phyloP scores from a whole-genome alignment of 2,329 filamentous ascomycete genomes.

The Chaetomiaceae sp. region DNA sequence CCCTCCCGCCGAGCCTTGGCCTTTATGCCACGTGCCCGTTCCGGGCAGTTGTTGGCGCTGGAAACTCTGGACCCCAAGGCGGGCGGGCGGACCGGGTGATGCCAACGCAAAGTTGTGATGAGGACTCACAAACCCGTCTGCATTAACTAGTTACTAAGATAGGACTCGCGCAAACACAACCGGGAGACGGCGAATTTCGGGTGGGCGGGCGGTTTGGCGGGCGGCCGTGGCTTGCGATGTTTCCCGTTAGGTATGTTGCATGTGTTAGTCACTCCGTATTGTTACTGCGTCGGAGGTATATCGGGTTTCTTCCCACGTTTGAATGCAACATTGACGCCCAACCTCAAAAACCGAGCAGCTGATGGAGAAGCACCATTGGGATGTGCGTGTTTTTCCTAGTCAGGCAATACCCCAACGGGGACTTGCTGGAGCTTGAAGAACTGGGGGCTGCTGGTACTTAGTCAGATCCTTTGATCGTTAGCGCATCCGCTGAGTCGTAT shows the following conservation, averaged over 20 bases:
- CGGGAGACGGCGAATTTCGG: no score
- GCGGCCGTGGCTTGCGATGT: no score
- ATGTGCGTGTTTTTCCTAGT: background rate
- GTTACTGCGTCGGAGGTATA: no score
- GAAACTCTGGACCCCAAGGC: background rate
- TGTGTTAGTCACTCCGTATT: background rate
- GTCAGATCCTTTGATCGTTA: conserved; percentile 18
- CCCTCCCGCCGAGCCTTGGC: conserved; percentile 8
- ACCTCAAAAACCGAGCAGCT: background rate
- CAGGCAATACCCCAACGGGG: background rate
- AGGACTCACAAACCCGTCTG: no score
- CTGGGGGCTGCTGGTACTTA: conserved; percentile 2
- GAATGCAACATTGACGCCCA: background rate
- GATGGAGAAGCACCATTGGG: background rate
- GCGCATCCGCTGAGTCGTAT: conserved; percentile 20
- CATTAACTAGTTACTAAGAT: no score
- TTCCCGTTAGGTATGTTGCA: no score
- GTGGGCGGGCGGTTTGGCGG: no score
- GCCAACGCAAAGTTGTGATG: background rate
- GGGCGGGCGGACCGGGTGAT: no score
- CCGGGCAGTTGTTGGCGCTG: background rate
- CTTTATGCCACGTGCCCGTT: background rate
- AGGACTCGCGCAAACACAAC: no score
- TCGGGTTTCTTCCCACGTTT: no score
- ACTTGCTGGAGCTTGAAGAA: background rate